Conservation (phyloP, 305 asterid species). For the Fraxinus paxiana region DNA sequence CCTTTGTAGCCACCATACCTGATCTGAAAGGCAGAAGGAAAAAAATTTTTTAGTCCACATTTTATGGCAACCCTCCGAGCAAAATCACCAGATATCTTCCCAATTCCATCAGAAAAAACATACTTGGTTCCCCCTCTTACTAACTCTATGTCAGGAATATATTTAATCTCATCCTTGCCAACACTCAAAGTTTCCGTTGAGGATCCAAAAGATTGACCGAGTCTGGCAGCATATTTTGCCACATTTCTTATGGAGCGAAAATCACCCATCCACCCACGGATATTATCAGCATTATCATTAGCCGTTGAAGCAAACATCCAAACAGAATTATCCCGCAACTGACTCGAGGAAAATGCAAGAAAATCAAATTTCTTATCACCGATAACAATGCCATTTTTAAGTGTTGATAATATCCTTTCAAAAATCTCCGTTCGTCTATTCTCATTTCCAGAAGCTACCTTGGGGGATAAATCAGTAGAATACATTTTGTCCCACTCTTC, state of each 20-base stretch:
- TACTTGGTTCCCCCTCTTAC: constrained; percentile 19
- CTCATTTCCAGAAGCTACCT: constrained; percentile 30
- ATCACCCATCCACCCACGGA: constrained; percentile 85
- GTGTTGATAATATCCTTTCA: constrained; percentile 53
- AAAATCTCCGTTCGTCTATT: constrained; percentile 50
- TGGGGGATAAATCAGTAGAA: constrained; percentile 62
- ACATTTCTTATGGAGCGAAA: constrained; percentile 63
- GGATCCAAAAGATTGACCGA: constrained; percentile 90
- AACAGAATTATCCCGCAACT: constrained; percentile 71
- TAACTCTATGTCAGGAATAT: constrained; percentile 44
- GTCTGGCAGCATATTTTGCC: constrained; percentile 90
- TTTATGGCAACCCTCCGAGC: constrained; percentile 38
- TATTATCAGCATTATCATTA: constrained; percentile 43
- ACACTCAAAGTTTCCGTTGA: constrained; percentile 74
- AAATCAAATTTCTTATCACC: constrained; percentile 72
- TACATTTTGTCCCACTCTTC: constrained; percentile 79
- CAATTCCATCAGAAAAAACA: constrained; percentile 49
- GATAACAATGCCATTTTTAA: constrained; percentile 58
- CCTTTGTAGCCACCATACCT: constrained; percentile 53
- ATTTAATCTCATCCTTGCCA: constrained; percentile 41
- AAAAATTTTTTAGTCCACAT: constrained; percentile 32
- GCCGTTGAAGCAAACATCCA: constrained; percentile 87
- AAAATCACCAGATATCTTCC: constrained; percentile 44
- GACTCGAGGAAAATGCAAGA: constrained; percentile 92
- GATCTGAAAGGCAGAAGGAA: constrained; percentile 48